A percentile compares a stretch with the other conserved stretches of the same genome.
phyloP scores from a whole-genome alignment of 2,329 filamentous ascomycete species.

The Colletotrichum liaoningense region DNA sequence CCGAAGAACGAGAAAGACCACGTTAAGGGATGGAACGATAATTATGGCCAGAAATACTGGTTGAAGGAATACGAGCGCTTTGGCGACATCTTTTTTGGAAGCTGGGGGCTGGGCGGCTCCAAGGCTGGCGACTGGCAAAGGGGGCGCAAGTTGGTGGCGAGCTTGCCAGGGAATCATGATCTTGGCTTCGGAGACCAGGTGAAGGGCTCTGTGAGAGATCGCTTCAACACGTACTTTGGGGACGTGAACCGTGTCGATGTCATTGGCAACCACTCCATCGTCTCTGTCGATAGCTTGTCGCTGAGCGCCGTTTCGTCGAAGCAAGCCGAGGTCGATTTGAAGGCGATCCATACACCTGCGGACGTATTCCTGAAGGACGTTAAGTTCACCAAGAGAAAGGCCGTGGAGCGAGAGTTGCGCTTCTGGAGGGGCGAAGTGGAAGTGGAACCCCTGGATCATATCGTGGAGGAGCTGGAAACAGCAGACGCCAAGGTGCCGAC shows the following conservation, averaged over 20 bases:
- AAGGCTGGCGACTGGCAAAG: slow-evolving; percentile 68
- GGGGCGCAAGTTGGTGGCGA: slow-evolving; percentile 83
- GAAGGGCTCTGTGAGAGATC: slow-evolving; percentile 80
- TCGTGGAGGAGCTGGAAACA: slow-evolving; percentile 65
- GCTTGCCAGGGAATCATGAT: slow-evolving; percentile 94
- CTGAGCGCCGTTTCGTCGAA: slow-evolving; percentile 76
- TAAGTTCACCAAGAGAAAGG: slow-evolving; percentile 72
- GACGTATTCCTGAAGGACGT: slow-evolving; percentile 80
- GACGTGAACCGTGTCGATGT: slow-evolving; percentile 92
- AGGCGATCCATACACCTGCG: slow-evolving; percentile 79
- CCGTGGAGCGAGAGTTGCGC: slow-evolving; percentile 75
- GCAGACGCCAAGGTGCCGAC: slow-evolving; percentile 50
- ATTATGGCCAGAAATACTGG: slow-evolving; percentile 88
- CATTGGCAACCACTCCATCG: slow-evolving; percentile 93
- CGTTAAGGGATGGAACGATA: slow-evolving; percentile 75
- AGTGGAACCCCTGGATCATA: slow-evolving; percentile 67
- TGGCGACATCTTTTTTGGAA: slow-evolving; percentile 82
- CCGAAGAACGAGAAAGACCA: slow-evolving; percentile 64
- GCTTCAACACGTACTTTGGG: slow-evolving; percentile 91
- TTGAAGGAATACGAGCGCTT: slow-evolving; percentile 88
- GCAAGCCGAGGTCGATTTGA: slow-evolving; percentile 63
- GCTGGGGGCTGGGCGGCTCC: slow-evolving; percentile 70
- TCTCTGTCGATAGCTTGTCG: slow-evolving; percentile 90
- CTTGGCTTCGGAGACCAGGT: slow-evolving; percentile 90
- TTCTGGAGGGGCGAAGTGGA: slow-evolving; percentile 70